These are phyloP conservation scores for Mortierella sp. DNA, from an alignment of 371 early-diverging fungal genomes.

Conservation along the genomic window DNA sequence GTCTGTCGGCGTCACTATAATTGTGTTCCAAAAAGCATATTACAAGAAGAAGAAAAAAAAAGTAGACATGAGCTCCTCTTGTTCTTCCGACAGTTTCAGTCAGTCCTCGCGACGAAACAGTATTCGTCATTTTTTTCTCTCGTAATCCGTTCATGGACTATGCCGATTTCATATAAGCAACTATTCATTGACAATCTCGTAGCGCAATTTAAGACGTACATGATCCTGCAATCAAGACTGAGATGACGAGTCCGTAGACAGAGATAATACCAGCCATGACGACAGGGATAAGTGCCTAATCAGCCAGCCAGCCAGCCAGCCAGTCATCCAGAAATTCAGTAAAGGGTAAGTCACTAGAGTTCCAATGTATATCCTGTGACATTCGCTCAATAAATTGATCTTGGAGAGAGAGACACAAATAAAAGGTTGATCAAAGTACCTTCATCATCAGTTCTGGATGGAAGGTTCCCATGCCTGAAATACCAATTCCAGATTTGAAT, in stretches of 20 bases:
- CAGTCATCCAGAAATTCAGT: no score
- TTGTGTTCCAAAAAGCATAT: neutral
- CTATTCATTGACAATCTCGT: no score
- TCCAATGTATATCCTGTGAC: no score
- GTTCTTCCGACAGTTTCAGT: no score
- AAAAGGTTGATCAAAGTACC: slow-evolving; percentile 43
- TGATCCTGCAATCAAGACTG: slow-evolving; percentile 90
- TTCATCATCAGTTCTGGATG: slow-evolving; percentile 96
- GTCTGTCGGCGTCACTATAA: slow-evolving; percentile 62
- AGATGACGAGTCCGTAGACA: slow-evolving; percentile 96
- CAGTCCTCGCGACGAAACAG: no score
- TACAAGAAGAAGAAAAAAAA: neutral
- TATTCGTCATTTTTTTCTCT: no score
- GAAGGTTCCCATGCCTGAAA: slow-evolving; percentile 95
- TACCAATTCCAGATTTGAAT: slow-evolving; percentile 96
- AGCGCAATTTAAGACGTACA: slow-evolving; percentile 64
- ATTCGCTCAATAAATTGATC: neutral
- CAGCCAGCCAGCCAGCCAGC: neutral
- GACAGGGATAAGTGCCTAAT: slow-evolving; percentile 86
- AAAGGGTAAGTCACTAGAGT: no score
- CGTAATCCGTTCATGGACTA: no score
- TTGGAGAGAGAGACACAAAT: neutral
- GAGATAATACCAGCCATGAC: slow-evolving; percentile 99
- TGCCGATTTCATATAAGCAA: no score
- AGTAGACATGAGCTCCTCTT: neutral